Conservation (phyloP, 306 rosid species). For the Cicer yamashitae region DNA sequence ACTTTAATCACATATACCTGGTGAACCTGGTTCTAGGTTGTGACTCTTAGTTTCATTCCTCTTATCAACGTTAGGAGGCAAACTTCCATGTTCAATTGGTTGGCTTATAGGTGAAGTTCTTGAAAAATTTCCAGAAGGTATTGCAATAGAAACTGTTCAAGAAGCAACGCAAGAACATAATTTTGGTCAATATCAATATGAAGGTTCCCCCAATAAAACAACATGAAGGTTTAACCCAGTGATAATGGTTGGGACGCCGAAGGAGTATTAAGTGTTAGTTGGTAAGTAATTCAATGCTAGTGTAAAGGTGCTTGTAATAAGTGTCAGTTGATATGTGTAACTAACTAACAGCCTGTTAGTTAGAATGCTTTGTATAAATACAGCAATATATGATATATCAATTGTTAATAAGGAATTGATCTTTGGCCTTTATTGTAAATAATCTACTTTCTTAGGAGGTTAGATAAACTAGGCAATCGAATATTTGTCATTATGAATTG, state of each 20-base stretch:
- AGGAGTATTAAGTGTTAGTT: background rate
- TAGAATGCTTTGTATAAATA: too few species aligned
- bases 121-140: slow-evolving; percentile 55
- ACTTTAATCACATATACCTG: slow-evolving; percentile 45
- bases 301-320: too few species aligned
- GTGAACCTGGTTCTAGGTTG: slow-evolving; percentile 39
- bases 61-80: slow-evolving; percentile 57
- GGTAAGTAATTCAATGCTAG: too few species aligned
- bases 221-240: background rate
- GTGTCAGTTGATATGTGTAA: too few species aligned
- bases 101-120: slow-evolving; percentile 57
- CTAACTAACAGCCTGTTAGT: too few species aligned
- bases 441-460: too few species aligned
- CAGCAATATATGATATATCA: too few species aligned
- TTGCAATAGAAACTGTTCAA: slow-evolving; percentile 55
- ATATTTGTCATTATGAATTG: too few species aligned
- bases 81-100: slow-evolving; percentile 55
- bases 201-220: slow-evolving; percentile 1
- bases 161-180: slow-evolving; percentile 22
- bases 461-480: too few species aligned
- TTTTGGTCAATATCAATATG: slow-evolving; percentile 36
- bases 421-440: too few species aligned
- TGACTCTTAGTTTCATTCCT: slow-evolving; percentile 50
- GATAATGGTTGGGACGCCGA: background rate
- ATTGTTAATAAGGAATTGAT: too few species aligned